Evolutionary conservation across 2,329 filamentous ascomycete species (phyloP).

Genomic region (Pochonia chlamydosporia): DNA sequence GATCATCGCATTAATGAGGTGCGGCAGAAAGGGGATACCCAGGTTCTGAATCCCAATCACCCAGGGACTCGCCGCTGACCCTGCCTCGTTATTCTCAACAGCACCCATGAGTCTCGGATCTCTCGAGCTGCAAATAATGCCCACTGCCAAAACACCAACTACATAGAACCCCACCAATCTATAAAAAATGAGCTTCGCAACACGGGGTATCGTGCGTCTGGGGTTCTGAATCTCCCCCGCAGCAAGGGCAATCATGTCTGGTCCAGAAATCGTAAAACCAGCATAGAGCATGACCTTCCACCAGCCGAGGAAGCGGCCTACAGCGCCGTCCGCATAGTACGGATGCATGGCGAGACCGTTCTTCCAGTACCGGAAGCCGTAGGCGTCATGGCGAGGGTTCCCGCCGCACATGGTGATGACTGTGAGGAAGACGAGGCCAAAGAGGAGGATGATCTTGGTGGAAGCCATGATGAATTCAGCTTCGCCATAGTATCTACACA

Average conservation of each 20-base stretch:
- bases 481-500: slow-evolving; percentile 32
- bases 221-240: slow-evolving; percentile 59
- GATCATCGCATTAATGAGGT: slow-evolving; percentile 55
- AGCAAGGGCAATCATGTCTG: slow-evolving; percentile 57
- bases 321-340: slow-evolving; percentile 33
- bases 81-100: slow-evolving; percentile 43
- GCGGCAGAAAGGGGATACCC: slow-evolving; percentile 43
- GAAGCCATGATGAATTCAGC: slow-evolving; percentile 52
- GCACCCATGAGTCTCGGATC: slow-evolving; percentile 32
- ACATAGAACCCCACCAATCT: slow-evolving; percentile 67
- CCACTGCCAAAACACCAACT: slow-evolving; percentile 52
- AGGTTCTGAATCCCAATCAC: slow-evolving; percentile 54
- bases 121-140: slow-evolving; percentile 48
- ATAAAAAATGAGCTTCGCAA: slow-evolving; percentile 69
- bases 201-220: slow-evolving; percentile 57
- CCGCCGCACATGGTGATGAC: slow-evolving; percentile 64
- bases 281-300: slow-evolving; percentile 55
- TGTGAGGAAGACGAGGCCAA: slow-evolving; percentile 56
- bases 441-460: slow-evolving; percentile 38
- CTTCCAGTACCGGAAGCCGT: slow-evolving; percentile 57
- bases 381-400: slow-evolving; percentile 56
- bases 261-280: slow-evolving; percentile 61
- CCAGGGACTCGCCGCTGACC: slow-evolving; percentile 54
- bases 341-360: slow-evolving; percentile 24
- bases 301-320: slow-evolving; percentile 39